Evolutionary conservation across 306 rosid species (phyloP), one percentile per base, ranked within the genome.

Genomic region (Cajanus cajan): DNA sequence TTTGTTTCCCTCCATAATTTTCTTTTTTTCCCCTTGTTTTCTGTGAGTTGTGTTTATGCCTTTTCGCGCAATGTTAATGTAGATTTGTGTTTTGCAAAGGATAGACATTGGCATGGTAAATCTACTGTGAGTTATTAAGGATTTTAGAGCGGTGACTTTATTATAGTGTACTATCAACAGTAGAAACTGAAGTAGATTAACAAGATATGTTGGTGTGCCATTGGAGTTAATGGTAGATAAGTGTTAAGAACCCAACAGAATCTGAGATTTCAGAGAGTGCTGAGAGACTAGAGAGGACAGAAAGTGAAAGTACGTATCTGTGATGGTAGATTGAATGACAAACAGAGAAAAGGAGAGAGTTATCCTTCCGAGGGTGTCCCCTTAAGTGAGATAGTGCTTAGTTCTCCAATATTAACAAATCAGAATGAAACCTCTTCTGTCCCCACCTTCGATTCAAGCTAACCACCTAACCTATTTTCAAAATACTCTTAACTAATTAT

Each of bases 181-280:
- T 8, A 14, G 19, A 80, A 22, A 62, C 68, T 41, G 40, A 41
- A 43, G 40, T 63, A 25, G 47, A 41, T 76, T n/a, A 37, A 37
- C 73, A 18, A 50, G 31, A 18, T 18, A 11, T 66, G 43, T 40
- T 51, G 40, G 25, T 76, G 24, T 51, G 64, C 4, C n/a, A 11
- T 73, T 80, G 59, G 71, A 43, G 21, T 80, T 54, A 24, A 10
- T 44, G 31, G 63, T 41, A 41, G 15, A 57, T 40, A 41, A 54
- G 44, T 31, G 61, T 48, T 48, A 31, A 9, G 31, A 48, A 51
- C 62, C 45, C 58, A 33, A 48, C 24, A 47, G 41, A 66, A 50
- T 52, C 44, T 37, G 55, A 37, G 28, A 16, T 52, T 39, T 51
- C 21, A 39, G 55, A 66, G 66, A 65, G 36, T 18, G 44, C 21